Evolutionary conservation across 2,329 filamentous ascomycete species (phyloP).

Genomic region (Fusarium zealandicum): DNA sequence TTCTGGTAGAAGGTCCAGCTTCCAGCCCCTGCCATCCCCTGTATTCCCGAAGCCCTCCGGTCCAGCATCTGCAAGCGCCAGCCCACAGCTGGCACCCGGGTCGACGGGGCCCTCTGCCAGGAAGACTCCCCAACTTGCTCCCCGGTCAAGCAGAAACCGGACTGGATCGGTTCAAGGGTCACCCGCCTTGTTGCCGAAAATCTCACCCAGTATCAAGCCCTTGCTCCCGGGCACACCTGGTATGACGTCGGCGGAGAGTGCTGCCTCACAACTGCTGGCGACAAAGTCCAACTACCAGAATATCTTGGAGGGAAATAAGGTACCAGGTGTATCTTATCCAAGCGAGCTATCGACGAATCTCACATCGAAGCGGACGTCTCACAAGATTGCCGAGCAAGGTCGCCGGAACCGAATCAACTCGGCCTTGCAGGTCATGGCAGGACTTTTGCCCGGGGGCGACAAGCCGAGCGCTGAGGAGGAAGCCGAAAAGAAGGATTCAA

Average conservation of each 20-base stretch:
- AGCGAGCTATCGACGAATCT: constrained; percentile 91
- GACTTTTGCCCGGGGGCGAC: constrained; percentile 73
- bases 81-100: constrained; percentile 67
- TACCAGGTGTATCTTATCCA: constrained; percentile 90
- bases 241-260: constrained; percentile 62
- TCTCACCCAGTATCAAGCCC: constrained; percentile 94
- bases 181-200: constrained; percentile 84
- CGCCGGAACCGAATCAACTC: constrained; percentile 94
- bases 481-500: constrained; percentile 57
- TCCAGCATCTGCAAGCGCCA: constrained; percentile 66
- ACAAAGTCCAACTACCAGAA: constrained; percentile 99
- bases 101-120: constrained; percentile 54
- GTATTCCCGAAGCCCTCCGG: constrained; percentile 51
- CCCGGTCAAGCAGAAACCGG: constrained; percentile 72
- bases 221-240: constrained; percentile 70
- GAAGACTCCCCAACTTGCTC: constrained; percentile 63
- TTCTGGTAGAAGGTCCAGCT: constrained; percentile 58
- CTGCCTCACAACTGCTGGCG: constrained; percentile 77
- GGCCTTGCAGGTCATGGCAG: constrained; percentile 89
- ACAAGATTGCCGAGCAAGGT: constrained; percentile 98
- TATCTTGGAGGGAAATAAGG: constrained; percentile 88
- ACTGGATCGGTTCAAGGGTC: constrained; percentile 78
- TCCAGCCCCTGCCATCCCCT: constrained; percentile 59
- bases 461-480: constrained; percentile 52
- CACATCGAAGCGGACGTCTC: constrained; percentile 94